Evolutionary conservation across 768 basidiomycete species (phyloP).

Genomic region (Mycena leptocephala): DNA sequence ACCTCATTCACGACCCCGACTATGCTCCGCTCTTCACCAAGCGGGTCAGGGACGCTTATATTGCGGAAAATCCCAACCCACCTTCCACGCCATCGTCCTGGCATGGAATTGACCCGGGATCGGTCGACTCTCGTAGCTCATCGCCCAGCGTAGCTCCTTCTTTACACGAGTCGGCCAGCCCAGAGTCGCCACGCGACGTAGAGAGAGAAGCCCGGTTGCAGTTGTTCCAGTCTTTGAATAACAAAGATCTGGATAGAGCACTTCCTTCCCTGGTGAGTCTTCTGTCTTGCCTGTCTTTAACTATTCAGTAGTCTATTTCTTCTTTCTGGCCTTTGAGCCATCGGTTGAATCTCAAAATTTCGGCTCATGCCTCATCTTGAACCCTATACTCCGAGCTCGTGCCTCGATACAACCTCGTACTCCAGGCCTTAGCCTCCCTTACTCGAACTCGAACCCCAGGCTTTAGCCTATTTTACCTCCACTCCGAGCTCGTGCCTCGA

Average conservation of each 20-base stretch:
- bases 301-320: neutral
- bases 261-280: neutral
- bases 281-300: neutral
- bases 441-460: too few relatives aligned
- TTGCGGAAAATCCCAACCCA: too few relatives aligned
- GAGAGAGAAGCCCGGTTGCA: neutral
- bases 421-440: neutral
- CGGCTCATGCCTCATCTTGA: neutral
- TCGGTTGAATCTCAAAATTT: neutral
- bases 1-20: too few relatives aligned
- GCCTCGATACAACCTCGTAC: neutral
- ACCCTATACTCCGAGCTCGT: neutral
- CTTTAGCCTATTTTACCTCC: too few relatives aligned
- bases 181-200: neutral
- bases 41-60: too few relatives aligned
- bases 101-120: neutral
- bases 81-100: neutral
- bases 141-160: neutral
- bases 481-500: constrained; percentile 1
- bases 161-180: neutral
- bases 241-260: neutral
- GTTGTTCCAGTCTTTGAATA: neutral
- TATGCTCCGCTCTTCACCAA: too few relatives aligned
- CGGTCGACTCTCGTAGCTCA: neutral
- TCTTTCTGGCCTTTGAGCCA: neutral